phyloP scores from a whole-genome alignment of 768 basidiomycete species.

The Tricholoma sp. region DNA sequence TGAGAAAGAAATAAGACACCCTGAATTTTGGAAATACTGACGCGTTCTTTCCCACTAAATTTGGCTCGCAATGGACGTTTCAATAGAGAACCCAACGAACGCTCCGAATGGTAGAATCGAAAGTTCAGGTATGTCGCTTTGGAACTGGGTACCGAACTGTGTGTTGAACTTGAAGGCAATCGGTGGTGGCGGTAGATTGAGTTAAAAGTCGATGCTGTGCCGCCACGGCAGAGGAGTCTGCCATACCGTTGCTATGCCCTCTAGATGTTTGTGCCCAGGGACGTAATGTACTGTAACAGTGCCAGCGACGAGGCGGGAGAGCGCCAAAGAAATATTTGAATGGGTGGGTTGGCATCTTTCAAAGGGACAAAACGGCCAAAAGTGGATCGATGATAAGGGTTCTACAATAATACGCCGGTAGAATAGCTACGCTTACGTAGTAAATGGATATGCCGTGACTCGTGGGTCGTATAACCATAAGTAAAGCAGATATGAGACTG shows the following conservation, averaged over 20 bases:
- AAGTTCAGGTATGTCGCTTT: constrained; percentile 14
- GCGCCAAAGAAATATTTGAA: background rate
- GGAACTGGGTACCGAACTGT: background rate
- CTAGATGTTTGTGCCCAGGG: background rate
- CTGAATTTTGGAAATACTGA: constrained; percentile 17
- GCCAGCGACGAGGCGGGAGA: no score
- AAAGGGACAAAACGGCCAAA: background rate
- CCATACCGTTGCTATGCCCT: background rate
- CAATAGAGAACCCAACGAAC: constrained; percentile 56
- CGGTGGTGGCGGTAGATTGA: background rate
- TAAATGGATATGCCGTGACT: no score
- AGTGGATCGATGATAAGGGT: no score
- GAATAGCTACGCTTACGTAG: no score
- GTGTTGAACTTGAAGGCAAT: background rate
- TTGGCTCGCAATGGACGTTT: constrained; percentile 57
- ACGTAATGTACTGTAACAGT: background rate
- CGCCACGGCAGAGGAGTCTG: background rate
- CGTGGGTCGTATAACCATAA: no score
- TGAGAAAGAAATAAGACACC: no score
- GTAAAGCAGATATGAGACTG: no score
- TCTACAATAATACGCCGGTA: no score
- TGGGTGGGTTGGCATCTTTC: background rate
- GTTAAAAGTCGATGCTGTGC: background rate
- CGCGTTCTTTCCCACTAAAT: constrained; percentile 51
- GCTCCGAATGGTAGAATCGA: constrained; percentile 32